Conservation (phyloP, 2,329 filamentous ascomycete genomes). For the Fusarium guadeloupense region DNA sequence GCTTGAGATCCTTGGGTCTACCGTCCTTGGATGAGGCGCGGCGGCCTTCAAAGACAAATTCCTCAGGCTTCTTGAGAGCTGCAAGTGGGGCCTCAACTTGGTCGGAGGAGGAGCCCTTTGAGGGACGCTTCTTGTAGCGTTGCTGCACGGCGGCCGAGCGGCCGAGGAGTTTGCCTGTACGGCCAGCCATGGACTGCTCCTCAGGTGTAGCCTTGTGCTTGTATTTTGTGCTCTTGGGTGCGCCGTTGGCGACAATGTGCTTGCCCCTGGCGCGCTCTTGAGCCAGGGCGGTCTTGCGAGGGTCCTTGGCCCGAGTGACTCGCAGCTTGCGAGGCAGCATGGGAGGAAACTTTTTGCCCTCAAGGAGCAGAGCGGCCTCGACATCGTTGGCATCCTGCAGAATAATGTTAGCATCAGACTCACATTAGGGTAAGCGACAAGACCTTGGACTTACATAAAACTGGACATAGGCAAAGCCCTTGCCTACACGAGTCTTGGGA, state of each 20-base stretch:
- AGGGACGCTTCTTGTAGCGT: slow-evolving; percentile 42
- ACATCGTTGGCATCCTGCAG: slow-evolving; percentile 82
- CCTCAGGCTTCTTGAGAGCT: slow-evolving; percentile 68
- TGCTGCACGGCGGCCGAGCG: slow-evolving; percentile 68
- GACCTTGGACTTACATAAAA: slow-evolving; percentile 70
- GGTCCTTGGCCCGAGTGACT: slow-evolving; percentile 85
- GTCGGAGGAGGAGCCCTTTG: slow-evolving; percentile 34
- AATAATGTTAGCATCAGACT: slow-evolving; percentile 7
- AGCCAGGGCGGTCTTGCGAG: slow-evolving; percentile 65
- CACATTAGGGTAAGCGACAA: background rate
- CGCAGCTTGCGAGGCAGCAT: slow-evolving; percentile 90
- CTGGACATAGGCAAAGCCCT: slow-evolving; percentile 97
- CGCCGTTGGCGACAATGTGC: slow-evolving; percentile 50
- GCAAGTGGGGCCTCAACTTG: slow-evolving; percentile 21
- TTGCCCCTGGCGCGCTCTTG: slow-evolving; percentile 47
- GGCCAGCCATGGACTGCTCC: slow-evolving; percentile 75
- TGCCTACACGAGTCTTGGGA: slow-evolving; percentile 88
- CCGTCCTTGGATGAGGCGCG: slow-evolving; percentile 74
- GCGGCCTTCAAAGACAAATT: slow-evolving; percentile 83
- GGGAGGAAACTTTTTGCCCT: slow-evolving; percentile 93
- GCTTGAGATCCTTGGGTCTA: slow-evolving; percentile 68
- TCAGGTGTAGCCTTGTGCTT: slow-evolving; percentile 75
- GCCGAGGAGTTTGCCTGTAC: slow-evolving; percentile 78
- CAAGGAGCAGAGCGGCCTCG: slow-evolving; percentile 86
- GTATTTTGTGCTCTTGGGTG: slow-evolving; percentile 62